A percentile compares a stretch with the other conserved stretches of the same genome.
These are phyloP conservation scores for Tetracentron sinense DNA, from an alignment of 164 flowering plant genomes.

Conservation along the genomic window DNA sequence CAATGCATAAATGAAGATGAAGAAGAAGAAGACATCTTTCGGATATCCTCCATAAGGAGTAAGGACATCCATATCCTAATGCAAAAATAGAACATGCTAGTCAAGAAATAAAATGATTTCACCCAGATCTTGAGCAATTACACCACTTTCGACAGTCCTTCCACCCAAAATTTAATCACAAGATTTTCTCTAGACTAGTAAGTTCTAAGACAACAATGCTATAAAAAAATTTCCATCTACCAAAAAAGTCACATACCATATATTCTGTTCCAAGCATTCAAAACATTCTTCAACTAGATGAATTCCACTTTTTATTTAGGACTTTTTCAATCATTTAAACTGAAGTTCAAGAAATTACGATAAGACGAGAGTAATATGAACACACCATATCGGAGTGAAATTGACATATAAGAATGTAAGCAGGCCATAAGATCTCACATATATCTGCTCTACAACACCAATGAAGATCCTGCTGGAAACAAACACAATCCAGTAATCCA, in stretches of 20 bases:
- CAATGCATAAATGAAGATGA: background rate
- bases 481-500: too few relatives aligned
- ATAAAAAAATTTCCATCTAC: background rate
- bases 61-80: background rate
- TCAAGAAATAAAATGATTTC: too few relatives aligned
- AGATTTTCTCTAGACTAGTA: background rate
- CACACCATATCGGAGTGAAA: background rate
- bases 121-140: too few relatives aligned
- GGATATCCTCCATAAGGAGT: too few relatives aligned
- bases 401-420: background rate
- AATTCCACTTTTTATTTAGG: background rate
- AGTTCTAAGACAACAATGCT: background rate
- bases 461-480: background rate
- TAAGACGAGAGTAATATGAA: too few relatives aligned
- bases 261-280: too few relatives aligned
- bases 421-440: too few relatives aligned
- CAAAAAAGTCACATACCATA: too few relatives aligned
- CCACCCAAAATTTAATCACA: background rate
- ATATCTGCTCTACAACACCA: background rate
- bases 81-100: background rate
- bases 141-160: background rate
- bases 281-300: background rate
- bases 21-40: background rate
- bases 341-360: background rate
- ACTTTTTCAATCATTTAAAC: background rate